A percentile compares a stretch with the other conserved stretches of the same genome.
Conservation (phyloP, 2,329 filamentous ascomycete species). For the Claviceps citrina region DNA sequence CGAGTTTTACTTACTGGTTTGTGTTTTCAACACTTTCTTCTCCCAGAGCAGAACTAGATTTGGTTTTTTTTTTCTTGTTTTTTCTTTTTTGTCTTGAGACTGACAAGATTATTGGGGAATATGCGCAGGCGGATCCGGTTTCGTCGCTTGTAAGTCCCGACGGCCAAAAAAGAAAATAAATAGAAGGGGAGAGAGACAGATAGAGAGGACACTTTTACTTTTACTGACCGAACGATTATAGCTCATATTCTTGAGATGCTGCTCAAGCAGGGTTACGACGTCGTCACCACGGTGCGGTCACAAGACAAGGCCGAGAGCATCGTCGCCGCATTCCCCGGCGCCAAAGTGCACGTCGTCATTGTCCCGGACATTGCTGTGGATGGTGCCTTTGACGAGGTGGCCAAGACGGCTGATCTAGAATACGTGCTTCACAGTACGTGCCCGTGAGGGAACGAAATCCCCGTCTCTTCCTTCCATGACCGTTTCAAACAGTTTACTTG, state of each 20-base stretch:
- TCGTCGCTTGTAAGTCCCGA: not conserved
- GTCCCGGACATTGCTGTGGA: slow-evolving; percentile 64
- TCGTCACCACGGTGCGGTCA: slow-evolving; percentile 41
- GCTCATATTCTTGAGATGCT: slow-evolving; percentile 41
- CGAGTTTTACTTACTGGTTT: not conserved
- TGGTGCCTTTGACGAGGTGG: slow-evolving; percentile 55
- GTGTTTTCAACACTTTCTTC: too few relatives aligned
- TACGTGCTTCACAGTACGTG: slow-evolving; percentile 39
- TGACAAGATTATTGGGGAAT: too few relatives aligned
- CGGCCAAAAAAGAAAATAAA: too few relatives aligned
- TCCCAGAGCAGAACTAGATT: too few relatives aligned
- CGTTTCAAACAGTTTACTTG: too few relatives aligned
- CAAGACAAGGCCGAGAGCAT: slow-evolving; percentile 38
- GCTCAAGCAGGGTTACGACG: slow-evolving; percentile 32
- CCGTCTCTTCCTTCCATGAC: too few relatives aligned
- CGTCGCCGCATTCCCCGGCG: slow-evolving; percentile 30
- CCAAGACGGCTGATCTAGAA: slow-evolving; percentile 33
- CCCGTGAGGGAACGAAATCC: too few relatives aligned
- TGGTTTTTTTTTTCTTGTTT: too few relatives aligned
- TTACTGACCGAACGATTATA: slow-evolving; percentile 9
- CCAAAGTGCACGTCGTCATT: slow-evolving; percentile 37
- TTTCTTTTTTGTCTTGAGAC: too few relatives aligned
- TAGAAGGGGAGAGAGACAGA: too few relatives aligned
- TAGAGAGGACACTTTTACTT: too few relatives aligned
- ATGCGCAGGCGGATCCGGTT: not conserved